Evolutionary conservation across 2,329 filamentous ascomycete genomes (phyloP).

Genomic region (Parafenestella ontariensis): DNA sequence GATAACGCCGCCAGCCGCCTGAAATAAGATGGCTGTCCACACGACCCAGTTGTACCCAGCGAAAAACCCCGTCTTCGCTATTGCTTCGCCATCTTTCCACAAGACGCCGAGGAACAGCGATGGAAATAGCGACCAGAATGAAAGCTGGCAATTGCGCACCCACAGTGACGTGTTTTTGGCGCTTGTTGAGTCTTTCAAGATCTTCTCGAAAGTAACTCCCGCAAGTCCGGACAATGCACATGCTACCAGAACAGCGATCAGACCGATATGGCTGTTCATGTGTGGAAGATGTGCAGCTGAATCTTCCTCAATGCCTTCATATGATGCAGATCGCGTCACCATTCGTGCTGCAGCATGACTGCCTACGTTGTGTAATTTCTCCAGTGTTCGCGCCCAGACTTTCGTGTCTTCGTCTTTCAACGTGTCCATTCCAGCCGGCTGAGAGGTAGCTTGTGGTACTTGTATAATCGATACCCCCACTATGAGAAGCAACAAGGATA

Average conservation of each 20-base stretch:
- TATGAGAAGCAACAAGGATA: constrained; percentile 79
- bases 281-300: constrained; percentile 58
- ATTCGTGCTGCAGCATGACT: constrained; percentile 60
- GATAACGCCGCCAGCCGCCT: constrained; percentile 85
- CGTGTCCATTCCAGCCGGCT: constrained; percentile 61
- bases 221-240: constrained; percentile 84
- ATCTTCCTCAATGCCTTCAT: constrained; percentile 81
- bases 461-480: constrained; percentile 86
- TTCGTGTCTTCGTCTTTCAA: constrained; percentile 59
- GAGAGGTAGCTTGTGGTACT: constrained; percentile 68
- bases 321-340: constrained; percentile 76
- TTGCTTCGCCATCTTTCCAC: constrained; percentile 84
- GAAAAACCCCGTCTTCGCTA: constrained; percentile 88
- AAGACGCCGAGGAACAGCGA: constrained; percentile 85
- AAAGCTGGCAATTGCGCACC: constrained; percentile 93
- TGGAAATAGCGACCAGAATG: constrained; percentile 91
- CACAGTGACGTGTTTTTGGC: constrained; percentile 79
- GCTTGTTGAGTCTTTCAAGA: constrained; percentile 79
- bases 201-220: constrained; percentile 88
- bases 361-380: constrained; percentile 73
- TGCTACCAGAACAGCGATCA: constrained; percentile 78
- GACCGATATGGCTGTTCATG: constrained; percentile 81
- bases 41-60: constrained; percentile 93
- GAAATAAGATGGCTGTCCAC: constrained; percentile 82
- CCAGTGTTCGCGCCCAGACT: constrained; percentile 75